Evolutionary conservation across 768 basidiomycete species (phyloP), one percentile per base, ranked within the genome.

Genomic region (Hebeloma cylindrosporum): DNA sequence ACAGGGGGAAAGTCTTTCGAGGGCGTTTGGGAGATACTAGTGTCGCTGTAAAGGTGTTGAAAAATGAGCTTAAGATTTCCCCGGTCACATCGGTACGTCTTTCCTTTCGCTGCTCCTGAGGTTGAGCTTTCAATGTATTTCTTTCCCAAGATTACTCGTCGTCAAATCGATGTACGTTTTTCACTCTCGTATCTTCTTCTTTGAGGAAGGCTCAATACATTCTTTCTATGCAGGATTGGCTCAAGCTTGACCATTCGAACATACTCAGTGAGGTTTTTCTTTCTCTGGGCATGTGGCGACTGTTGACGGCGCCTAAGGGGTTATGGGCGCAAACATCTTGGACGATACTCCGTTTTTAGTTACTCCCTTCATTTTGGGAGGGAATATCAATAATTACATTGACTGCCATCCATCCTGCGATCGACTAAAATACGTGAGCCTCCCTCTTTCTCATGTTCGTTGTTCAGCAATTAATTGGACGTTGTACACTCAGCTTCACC

Each of bases 301-400:
- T 25, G 20, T 7, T 39, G 37, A 13, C 17, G 11, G 23, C 37
- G 20, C n/a, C 38, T 9, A 22, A 45, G 50, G 51, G 40, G 53
- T 56, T 26, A 8, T 56, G 7, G 52, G 54, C 5, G 52, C 52
- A 13, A 56, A 53, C 29, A 43, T 51, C 23, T 22, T 53, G n/a
- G 52, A 53, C 42, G 46, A 56, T 40, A 30, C 43, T 14, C 54
- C 57, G 2, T 58, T 58, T 34, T 43, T 60, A 10, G 48, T 60
- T 8, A 60, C 49, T 40, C 56, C 51, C 16, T 48, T 53, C 18
- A 21, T 55, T 20, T 28, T 46, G 26, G 38, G 52, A 34, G 54
- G 54, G 13, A 58, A 56, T 25, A 48, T 43, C 3, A 23, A 41
- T 8, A 46, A 52, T 28, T 58, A 50, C 36, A 33, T 56, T 13